Percentiles rank a stretch among this genome's conserved stretches.
Evolutionary conservation across 2,329 filamentous ascomycete genomes (phyloP).

Genomic region (Fusarium sp.): DNA sequence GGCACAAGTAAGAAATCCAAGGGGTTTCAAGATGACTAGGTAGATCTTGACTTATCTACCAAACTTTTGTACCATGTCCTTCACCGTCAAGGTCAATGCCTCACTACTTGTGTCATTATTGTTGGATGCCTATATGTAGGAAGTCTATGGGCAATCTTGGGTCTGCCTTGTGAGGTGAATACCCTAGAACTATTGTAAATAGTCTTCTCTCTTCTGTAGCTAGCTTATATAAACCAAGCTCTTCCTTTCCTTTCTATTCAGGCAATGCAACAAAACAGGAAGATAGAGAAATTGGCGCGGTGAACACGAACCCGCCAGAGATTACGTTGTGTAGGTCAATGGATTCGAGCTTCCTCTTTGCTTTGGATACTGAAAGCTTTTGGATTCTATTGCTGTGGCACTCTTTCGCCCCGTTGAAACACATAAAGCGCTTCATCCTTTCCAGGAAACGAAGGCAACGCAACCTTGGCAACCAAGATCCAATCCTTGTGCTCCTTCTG

Average conservation of each 20-base stretch:
- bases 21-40: background rate
- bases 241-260: background rate
- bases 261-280: background rate
- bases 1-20: background rate
- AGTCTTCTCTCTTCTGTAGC: no score
- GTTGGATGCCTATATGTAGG: no score
- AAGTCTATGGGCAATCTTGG: no score
- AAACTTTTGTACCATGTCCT: background rate
- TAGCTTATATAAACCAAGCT: no score
- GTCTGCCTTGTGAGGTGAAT: no score
- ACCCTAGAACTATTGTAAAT: no score
- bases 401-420: constrained; percentile 64
- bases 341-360: background rate
- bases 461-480: constrained; percentile 70
- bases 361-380: background rate
- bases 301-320: background rate
- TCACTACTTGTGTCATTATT: background rate
- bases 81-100: background rate
- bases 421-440: constrained; percentile 82
- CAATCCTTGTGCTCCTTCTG: constrained; percentile 66
- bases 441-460: constrained; percentile 78
- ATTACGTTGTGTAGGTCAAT: background rate
- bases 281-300: background rate
- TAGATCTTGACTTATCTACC: background rate
- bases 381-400: constrained; percentile 37